Base-by-base conservation (phyloP, 192 early-diverging fungal species). In the Backusella mclennaniae region DNA sequence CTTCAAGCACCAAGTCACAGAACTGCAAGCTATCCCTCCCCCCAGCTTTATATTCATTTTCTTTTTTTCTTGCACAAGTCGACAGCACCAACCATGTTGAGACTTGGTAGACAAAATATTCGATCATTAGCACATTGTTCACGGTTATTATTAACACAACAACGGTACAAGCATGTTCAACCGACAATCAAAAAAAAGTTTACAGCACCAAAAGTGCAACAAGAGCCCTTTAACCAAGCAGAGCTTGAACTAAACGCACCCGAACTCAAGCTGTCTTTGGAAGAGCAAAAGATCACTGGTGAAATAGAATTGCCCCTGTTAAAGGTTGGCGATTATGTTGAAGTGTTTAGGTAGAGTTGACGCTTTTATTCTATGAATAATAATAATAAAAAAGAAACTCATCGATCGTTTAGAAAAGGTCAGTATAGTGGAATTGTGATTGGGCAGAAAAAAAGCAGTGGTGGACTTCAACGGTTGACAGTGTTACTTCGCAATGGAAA, bases 391-490 rank as follows among this genome's bases (percentile, higher is more conserved):
- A 26, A 31, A 36, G 17, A 29, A 21, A 35, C 11, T 53, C 7
- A 15, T 59, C 35, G 3, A 19, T 44, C 29, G 5, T 44, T 9
- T 67, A 77, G 75, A 66, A 33, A 71, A 33, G 67, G 44, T 1
- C 73, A 73, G 39, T 84, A 69, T n/a, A 72, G 78, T 44, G 82
- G 82, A 14, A 73, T 84, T 38, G 76, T 84, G 4, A 71, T 76
- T 23, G 66, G 31, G 29, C 38, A 74, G 44, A 46, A 67, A 36
- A 73, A 46, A 4, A 67, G 73, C 5, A 72, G 72, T 33, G 82
- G 79, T 15, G 59, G 76, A 35, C 74, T 73, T 0, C 78, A 84
- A n/a, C 76, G 38, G 33, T 33, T 84, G 8, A 70, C 59, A 11
- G 19, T 84, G 6, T 33, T 80, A 21, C 23, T 68, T 11, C 68